Conservation (phyloP, 2,329 filamentous ascomycete species). For the Xenoacremonium recifei region DNA sequence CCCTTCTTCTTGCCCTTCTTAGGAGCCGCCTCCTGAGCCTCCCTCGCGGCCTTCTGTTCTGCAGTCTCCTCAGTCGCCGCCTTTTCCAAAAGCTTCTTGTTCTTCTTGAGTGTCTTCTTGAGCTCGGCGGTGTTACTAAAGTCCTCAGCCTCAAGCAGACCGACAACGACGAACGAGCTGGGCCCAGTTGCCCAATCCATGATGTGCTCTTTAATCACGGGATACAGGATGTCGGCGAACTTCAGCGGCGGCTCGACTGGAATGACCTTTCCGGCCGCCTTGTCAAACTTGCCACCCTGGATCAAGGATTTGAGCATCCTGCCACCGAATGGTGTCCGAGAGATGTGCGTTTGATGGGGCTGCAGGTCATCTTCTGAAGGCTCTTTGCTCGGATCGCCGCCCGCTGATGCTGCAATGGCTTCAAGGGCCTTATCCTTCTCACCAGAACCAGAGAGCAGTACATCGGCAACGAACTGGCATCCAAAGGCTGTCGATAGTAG, state of each 20-base stretch:
- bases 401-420: slow-evolving; percentile 65
- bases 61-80: slow-evolving; percentile 60
- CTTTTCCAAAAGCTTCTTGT: slow-evolving; percentile 68
- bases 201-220: slow-evolving; percentile 71
- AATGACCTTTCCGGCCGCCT: slow-evolving; percentile 66
- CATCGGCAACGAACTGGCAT: slow-evolving; percentile 81
- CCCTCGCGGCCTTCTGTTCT: slow-evolving; percentile 51
- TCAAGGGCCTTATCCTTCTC: slow-evolving; percentile 74
- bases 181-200: slow-evolving; percentile 82
- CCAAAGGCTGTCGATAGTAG: slow-evolving; percentile 77
- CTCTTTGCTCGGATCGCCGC: slow-evolving; percentile 49
- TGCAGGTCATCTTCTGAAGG: slow-evolving; percentile 40
- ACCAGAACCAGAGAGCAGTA: slow-evolving; percentile 72
- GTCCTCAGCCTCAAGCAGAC: slow-evolving; percentile 71
- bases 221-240: slow-evolving; percentile 81
- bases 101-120: slow-evolving; percentile 67
- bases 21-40: slow-evolving; percentile 44
- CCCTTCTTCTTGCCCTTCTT: slow-evolving; percentile 43
- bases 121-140: slow-evolving; percentile 68
- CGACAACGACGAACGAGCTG: slow-evolving; percentile 83
- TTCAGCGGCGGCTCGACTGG: slow-evolving; percentile 72
- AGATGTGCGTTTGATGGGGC: slow-evolving; percentile 53
- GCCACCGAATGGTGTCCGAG: slow-evolving; percentile 62
- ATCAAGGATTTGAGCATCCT: slow-evolving; percentile 91
- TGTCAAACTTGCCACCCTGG: slow-evolving; percentile 84